Evolutionary conservation across 208 protist species (phyloP), one percentile per base, ranked within the genome.

Genomic region (Wallacemonas sp.): DNA sequence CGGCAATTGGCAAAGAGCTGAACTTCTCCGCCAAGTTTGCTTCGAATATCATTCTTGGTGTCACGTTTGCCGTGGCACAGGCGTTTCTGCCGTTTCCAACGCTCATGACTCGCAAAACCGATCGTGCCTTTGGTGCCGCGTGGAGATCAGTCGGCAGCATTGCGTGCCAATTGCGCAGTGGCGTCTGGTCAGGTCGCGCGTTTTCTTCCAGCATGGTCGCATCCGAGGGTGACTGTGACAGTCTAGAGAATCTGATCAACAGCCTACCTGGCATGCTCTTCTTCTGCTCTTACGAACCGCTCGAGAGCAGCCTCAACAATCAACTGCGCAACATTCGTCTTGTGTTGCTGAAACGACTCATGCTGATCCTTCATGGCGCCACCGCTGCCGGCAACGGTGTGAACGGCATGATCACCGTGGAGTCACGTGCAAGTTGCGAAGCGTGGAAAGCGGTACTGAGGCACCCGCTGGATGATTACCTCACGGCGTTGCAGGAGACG

Each of bases 251-350:
- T 6, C 58, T 38, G 3, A 72, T 73, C n/a, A 52, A 64, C 42
- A 61, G 34, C 19, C 39, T 83, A 8, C 72, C 72, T 1, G 39
- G 32, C 19, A 34, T 78, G 34, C 60, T 89, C 22, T 68, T 68
- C 57, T 59, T 79, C 34, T 53, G 68, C 45, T 63, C 30, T 24
- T 89, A 81, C 52, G 75, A 85, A 54, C 68, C 73, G 8, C 76
- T 71, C 39, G 79, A 81, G 52, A 61, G 73, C 17, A 78, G 73
- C 34, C 66, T 83, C 9, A 73, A 63, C 41, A 77, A 73, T 39
- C 54, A 83, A 55, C 68, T 85, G 38, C 72, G 73, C 17, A 83
- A 71, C 36, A 66, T 78, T 53, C 76, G 82, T 0, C 54, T 85
- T 29, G 59, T 73, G 45, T 34, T 78, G 39, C 54, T 81, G 63